Conservation (phyloP, 2,329 filamentous ascomycete species). For the Fonsecaea monophora region DNA sequence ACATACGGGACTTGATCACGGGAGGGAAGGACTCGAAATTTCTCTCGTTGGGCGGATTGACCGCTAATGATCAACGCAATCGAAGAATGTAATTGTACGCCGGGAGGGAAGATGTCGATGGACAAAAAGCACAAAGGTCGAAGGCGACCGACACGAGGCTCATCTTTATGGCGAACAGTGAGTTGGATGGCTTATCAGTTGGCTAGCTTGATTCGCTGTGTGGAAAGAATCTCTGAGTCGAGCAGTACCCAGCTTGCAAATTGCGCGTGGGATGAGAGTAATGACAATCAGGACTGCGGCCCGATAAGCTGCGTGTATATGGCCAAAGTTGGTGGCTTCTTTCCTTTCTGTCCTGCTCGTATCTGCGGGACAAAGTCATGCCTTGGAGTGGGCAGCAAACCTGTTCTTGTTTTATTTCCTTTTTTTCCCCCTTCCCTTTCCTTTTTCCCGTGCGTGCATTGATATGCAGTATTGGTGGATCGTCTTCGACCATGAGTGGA, state of each 20-base stretch:
- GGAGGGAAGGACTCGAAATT: not conserved
- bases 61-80: not conserved
- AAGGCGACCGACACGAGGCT: not conserved
- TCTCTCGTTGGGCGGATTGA: not conserved
- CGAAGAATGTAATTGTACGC: slow-evolving; percentile 15
- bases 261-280: not conserved
- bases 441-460: not conserved
- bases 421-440: not conserved
- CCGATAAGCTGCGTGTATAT: not conserved
- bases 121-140: not conserved
- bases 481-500: not conserved
- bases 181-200: not conserved
- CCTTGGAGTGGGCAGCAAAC: not conserved
- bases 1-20: slow-evolving; percentile 8
- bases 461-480: not conserved
- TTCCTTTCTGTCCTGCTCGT: not conserved
- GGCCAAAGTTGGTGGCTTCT: not conserved
- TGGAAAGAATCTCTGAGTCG: not conserved
- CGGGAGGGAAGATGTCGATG: slow-evolving; percentile 5
- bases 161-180: not conserved
- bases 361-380: not conserved
- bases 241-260: not conserved
- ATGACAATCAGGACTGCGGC: not conserved
- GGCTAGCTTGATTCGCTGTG: not conserved
- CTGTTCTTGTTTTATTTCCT: not conserved